Evolutionary conservation across 495 filamentous ascomycete species (phyloP).

Genomic region (Aspergillus leporis): DNA sequence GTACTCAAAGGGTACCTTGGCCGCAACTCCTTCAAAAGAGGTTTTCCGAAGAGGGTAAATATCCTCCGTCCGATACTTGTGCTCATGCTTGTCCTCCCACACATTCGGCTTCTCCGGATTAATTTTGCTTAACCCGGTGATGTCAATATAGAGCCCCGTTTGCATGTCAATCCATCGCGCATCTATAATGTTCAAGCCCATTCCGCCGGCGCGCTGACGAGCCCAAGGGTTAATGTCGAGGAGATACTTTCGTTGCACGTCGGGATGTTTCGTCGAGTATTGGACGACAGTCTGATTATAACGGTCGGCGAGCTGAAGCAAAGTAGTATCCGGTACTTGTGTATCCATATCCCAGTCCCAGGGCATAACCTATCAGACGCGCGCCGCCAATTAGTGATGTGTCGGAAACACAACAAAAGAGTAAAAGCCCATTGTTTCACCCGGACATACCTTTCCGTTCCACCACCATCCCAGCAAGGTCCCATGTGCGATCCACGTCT

Average conservation of each 20-base stretch:
- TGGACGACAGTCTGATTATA: constrained; percentile 66
- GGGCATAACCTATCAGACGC: constrained; percentile 58
- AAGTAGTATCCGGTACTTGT: constrained; percentile 66
- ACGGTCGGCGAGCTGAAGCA: constrained; percentile 59
- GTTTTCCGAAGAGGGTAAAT: constrained; percentile 57
- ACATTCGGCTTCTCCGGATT: constrained; percentile 61
- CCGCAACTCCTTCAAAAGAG: constrained; percentile 59
- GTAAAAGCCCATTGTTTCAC: background rate
- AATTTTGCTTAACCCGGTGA: constrained; percentile 77
- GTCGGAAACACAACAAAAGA: background rate
- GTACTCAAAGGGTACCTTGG: constrained; percentile 63
- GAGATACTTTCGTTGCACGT: constrained; percentile 58
- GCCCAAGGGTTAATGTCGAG: constrained; percentile 78
- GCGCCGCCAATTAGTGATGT: background rate
- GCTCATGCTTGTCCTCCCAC: constrained; percentile 84
- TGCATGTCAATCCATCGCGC: constrained; percentile 78
- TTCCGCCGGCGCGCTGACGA: constrained; percentile 56
- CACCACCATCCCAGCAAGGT: constrained; percentile 91
- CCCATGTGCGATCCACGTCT: constrained; percentile 88
- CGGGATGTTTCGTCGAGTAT: constrained; percentile 45
- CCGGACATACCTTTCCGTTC: constrained; percentile 62
- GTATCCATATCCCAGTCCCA: constrained; percentile 92
- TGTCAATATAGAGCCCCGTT: constrained; percentile 83
- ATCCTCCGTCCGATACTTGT: constrained; percentile 60
- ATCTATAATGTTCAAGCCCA: constrained; percentile 80